Base-by-base conservation (phyloP, 2,329 filamentous ascomycete genomes). In the Penicillium olsonii region DNA sequence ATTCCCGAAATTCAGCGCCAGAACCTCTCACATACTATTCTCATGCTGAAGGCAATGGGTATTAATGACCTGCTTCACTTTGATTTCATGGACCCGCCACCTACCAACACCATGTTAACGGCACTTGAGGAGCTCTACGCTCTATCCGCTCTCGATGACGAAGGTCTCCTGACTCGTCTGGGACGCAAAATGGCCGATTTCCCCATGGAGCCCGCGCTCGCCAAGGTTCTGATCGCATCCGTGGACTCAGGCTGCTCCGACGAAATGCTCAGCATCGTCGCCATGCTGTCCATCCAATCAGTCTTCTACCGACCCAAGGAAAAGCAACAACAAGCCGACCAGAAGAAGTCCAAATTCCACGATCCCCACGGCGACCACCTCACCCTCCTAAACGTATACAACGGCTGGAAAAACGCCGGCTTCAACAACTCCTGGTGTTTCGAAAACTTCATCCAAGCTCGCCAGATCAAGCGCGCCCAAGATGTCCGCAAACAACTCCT, bases 11-110 rank as follows among this genome's bases (percentile, higher is more conserved):
- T 99, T 43, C 94, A 99, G 67, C 82, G 94, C 1, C 90, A 96
- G 68, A 99, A 99, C 63, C 68, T 99, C 45, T 88, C 90, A 0
- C 86, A 88, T 60, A 96, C 92, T 0, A 97, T 99, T 69, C 80
- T 99, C 39, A 96, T 96, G 88, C 82, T 99, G 42, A 99, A 99
- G 69, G 94, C 94, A 0, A 97, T 99, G 91, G 94, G 95, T 3
- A 97, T 99, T 71, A 97, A 99, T 66, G 94, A 99, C 66, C 78
- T 99, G 1, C 80, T 99, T 11, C 91, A 95, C 66, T 99, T 99
- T 64, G 92, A 97, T 72, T 99, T 99, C 64, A 97, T 99, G 92
- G 94, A 99, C 64, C 92, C 94, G 0, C 94, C 94, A 0, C 94
- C 94, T 0, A 94, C 94, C 24, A 96, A 97, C 64, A 97, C 94